Conservation (phyloP, 176 grass and related monocot species). For the Aegilops bicornis region DNA sequence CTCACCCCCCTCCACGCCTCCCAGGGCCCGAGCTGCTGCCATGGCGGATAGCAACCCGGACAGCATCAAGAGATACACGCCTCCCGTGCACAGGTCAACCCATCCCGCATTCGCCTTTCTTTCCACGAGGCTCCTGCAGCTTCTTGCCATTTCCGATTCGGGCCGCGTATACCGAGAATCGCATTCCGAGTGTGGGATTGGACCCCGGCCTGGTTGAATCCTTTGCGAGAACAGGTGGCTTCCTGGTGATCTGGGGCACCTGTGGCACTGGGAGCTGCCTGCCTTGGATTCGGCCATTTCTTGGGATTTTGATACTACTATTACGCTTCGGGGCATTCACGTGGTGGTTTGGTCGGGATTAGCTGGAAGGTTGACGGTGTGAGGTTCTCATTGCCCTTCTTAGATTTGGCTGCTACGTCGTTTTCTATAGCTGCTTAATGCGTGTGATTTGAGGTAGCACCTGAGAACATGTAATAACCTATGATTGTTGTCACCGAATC, state of each 20-base stretch:
- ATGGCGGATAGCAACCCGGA: slow-evolving; percentile 50
- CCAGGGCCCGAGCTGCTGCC: neutral
- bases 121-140: neutral
- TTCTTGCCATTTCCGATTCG: slow-evolving; percentile 1
- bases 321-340: neutral
- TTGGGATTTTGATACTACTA: neutral
- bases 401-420: slow-evolving; percentile 26
- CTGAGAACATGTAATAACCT: neutral
- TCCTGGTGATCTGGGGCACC: slow-evolving; percentile 9
- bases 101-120: neutral
- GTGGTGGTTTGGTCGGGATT: neutral
- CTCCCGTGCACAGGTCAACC: slow-evolving; percentile 47
- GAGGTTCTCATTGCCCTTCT: neutral
- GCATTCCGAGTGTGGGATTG: neutral
- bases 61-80: slow-evolving; percentile 53
- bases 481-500: neutral
- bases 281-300: slow-evolving; percentile 18
- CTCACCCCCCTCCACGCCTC: neutral
- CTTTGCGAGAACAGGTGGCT: neutral
- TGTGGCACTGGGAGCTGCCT: neutral
- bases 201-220: neutral
- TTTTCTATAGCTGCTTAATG: slow-evolving; percentile 30
- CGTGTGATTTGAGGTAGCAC: neutral
- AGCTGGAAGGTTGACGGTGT: neutral
- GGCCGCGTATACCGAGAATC: neutral